These are phyloP conservation scores for Lactifluus pinguis DNA, from an alignment of 768 basidiomycete species.

Conservation along the genomic window DNA sequence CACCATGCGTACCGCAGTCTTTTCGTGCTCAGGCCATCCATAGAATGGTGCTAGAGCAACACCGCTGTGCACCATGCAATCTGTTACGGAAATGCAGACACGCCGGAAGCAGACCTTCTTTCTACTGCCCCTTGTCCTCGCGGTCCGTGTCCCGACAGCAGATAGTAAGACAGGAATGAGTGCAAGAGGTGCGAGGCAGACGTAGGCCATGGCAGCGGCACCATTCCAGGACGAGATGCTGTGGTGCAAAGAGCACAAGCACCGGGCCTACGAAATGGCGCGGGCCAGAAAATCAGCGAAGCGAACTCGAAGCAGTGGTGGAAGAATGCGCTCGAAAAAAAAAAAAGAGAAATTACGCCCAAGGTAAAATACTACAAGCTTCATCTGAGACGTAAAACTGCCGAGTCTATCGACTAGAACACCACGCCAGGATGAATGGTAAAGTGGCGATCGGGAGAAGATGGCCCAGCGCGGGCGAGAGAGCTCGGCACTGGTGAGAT, in stretches of 20 bases:
- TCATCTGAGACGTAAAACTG: conserved; percentile 37
- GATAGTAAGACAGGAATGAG: conserved; percentile 28
- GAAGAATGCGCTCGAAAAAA: not conserved
- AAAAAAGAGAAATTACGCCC: conserved; percentile 34
- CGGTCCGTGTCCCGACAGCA: not conserved
- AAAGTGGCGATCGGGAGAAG: conserved; percentile 42
- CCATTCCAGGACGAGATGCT: conserved; percentile 53
- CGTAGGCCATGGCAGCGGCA: conserved; percentile 56
- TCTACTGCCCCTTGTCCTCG: conserved; percentile 15
- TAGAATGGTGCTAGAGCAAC: conserved; percentile 43
- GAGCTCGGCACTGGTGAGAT: conserved; percentile 48
- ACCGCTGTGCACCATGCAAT: conserved; percentile 47
- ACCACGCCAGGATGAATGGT: conserved; percentile 63
- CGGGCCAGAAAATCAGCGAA: not conserved
- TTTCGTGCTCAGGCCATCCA: conserved; percentile 42
- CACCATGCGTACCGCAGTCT: conserved; percentile 40
- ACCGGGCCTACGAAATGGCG: conserved; percentile 44
- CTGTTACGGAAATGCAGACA: conserved; percentile 48
- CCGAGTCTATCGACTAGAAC: conserved; percentile 52
- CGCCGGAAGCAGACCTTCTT: conserved; percentile 28
- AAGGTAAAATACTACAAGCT: conserved; percentile 51
- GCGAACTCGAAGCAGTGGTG: not conserved
- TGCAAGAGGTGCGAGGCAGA: too few relatives aligned
- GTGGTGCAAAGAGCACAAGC: conserved; percentile 59
- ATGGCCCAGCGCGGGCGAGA: conserved; percentile 34